phyloP scores from a whole-genome alignment of 257 asterid genomes.

The Nicotiana tabacum region DNA sequence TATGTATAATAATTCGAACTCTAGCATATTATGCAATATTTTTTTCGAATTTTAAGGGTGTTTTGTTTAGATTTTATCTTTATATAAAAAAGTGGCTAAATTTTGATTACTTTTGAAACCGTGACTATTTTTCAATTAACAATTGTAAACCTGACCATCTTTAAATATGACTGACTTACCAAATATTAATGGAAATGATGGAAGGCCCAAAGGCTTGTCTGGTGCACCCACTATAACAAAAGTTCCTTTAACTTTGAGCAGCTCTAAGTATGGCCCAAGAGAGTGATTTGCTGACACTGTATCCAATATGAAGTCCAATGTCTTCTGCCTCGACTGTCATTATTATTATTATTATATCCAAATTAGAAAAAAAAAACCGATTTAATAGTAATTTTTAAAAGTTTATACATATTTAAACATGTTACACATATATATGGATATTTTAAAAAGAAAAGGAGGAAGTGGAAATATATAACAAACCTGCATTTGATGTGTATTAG shows the following conservation, averaged over 20 bases:
- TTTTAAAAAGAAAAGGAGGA: neutral
- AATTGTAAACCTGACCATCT: no score
- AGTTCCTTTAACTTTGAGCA: constrained; percentile 72
- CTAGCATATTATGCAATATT: no score
- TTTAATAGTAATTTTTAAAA: neutral
- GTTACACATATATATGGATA: neutral
- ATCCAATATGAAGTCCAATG: constrained; percentile 62
- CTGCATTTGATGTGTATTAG: constrained; percentile 57
- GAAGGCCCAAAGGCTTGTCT: constrained; percentile 67
- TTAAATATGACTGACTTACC: constrained; percentile 25
- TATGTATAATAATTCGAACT: no score
- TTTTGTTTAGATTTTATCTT: no score
- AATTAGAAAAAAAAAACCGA: neutral
- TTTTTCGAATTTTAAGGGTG: no score
- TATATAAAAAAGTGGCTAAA: no score
- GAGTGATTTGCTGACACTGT: constrained; percentile 79
- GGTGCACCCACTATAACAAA: constrained; percentile 79
- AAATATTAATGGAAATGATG: constrained; percentile 68
- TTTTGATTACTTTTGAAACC: no score
- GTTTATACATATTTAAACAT: neutral
- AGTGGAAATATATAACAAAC: constrained; percentile 16
- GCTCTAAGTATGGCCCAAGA: constrained; percentile 55
- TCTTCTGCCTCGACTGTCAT: constrained; percentile 45
- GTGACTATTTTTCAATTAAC: no score
- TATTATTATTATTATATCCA: neutral